Conservation (phyloP, 1,284 basidiomycete genomes). For the Takashimella koratensis region DNA sequence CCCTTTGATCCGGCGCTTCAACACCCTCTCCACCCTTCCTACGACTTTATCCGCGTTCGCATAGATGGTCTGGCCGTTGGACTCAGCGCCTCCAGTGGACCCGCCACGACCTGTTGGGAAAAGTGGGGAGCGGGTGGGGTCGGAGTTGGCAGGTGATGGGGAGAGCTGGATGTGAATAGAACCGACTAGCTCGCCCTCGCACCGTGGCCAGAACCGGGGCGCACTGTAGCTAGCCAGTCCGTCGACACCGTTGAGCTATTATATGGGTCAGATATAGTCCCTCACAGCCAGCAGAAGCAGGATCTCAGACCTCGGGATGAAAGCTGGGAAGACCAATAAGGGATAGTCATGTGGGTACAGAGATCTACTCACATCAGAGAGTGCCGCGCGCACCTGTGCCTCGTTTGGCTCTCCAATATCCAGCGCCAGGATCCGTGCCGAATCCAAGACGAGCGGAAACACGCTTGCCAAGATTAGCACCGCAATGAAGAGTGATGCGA, state of each 20-base stretch:
- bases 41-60: conserved; percentile 66
- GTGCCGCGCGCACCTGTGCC: conserved; percentile 62
- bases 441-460: conserved; percentile 89
- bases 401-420: conserved; percentile 72
- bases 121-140: conserved; percentile 57
- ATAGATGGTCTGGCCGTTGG: conserved; percentile 53
- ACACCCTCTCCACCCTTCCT: conserved; percentile 65
- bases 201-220: conserved; percentile 95
- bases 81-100: conserved; percentile 15
- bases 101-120: conserved; percentile 21
- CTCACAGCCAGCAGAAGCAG: too few relatives aligned
- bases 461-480: conserved; percentile 92
- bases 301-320: too few relatives aligned
- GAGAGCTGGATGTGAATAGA: conserved; percentile 81
- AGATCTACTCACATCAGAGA: conserved; percentile 63
- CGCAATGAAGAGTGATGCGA: conserved; percentile 96
- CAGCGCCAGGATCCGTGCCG: conserved; percentile 80
- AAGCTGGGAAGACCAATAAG: too few relatives aligned
- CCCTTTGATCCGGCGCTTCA: conserved; percentile 69
- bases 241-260: conserved; percentile 63
- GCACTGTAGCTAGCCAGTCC: conserved; percentile 76
- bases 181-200: conserved; percentile 77
- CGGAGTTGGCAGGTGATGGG: conserved; percentile 55
- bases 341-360: too few relatives aligned
- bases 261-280: too few relatives aligned